phyloP scores from a whole-genome alignment of 2,329 filamentous ascomycete species.

The Ceratocystis lukuohia region DNA sequence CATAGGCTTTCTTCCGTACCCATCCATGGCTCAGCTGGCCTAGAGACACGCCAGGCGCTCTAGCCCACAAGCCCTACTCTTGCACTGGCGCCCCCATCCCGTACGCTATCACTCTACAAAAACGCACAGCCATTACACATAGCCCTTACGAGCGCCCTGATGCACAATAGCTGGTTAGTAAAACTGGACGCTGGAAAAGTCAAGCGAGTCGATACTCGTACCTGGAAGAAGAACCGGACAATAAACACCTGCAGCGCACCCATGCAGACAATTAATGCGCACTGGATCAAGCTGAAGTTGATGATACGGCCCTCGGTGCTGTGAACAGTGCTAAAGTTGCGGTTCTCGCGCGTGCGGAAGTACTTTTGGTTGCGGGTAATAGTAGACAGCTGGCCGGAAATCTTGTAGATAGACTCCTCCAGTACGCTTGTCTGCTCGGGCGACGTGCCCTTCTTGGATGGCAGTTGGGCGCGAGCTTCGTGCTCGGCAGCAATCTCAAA shows the following conservation, averaged over 20 bases:
- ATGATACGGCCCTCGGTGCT: conserved; percentile 93
- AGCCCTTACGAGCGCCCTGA: conserved; percentile 54
- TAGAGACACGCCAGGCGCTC: conserved; percentile 10
- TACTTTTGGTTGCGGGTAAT: conserved; percentile 98
- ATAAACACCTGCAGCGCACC: conserved; percentile 93
- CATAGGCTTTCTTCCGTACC: not conserved
- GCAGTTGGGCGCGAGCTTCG: conserved; percentile 67
- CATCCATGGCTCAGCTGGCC: not conserved
- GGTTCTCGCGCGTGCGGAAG: conserved; percentile 96
- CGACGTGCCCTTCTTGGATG: conserved; percentile 74
- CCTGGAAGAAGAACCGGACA: conserved; percentile 98
- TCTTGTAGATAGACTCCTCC: conserved; percentile 90
- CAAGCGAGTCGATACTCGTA: conserved; percentile 25
- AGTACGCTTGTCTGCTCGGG: conserved; percentile 80
- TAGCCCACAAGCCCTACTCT: no score
- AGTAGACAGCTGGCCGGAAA: conserved; percentile 83
- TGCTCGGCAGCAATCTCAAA: conserved; percentile 96
- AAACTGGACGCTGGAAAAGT: not conserved
- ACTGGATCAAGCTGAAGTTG: conserved; percentile 93
- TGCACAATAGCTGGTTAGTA: conserved; percentile 20
- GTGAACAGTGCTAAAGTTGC: conserved; percentile 94
- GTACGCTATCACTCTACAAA: no score
- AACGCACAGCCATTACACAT: conserved; percentile 38
- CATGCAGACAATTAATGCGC: conserved; percentile 85
- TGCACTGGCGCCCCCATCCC: no score